Percentiles rank a stretch among this genome's conserved stretches.
Evolutionary conservation across 352 stramenopile species (phyloP).

Genomic region (Globisporangium parvum): DNA sequence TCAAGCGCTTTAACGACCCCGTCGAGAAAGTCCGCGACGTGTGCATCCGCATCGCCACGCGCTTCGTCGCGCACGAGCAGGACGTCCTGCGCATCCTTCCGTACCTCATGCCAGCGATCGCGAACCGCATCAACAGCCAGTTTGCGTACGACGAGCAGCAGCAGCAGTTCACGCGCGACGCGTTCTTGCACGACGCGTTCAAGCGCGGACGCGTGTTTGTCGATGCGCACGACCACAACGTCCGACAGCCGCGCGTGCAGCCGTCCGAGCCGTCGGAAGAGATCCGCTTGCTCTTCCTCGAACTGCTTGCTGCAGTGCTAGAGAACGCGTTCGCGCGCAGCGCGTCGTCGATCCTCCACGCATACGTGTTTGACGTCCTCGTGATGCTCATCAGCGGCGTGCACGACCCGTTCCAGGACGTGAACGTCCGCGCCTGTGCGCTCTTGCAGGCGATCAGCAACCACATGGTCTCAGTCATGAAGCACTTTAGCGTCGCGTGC

Average conservation of each 20-base stretch:
- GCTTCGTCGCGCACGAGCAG: slow-evolving; percentile 35
- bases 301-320: slow-evolving; percentile 45
- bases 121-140: slow-evolving; percentile 52
- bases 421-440: slow-evolving; percentile 72
- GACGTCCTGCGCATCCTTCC: slow-evolving; percentile 64
- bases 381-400: slow-evolving; percentile 63
- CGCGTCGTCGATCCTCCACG: slow-evolving; percentile 70
- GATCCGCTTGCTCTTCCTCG: slow-evolving; percentile 57
- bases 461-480: slow-evolving; percentile 89
- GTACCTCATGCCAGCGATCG: slow-evolving; percentile 70
- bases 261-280: slow-evolving; percentile 71
- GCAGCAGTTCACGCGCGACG: slow-evolving; percentile 61
- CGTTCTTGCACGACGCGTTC: slow-evolving; percentile 68
- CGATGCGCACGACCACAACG: slow-evolving; percentile 21
- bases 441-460: slow-evolving; percentile 41
- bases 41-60: slow-evolving; percentile 48
- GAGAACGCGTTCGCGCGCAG: slow-evolving; percentile 38
- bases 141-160: slow-evolving; percentile 75
- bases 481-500: slow-evolving; percentile 90
- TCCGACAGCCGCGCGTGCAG: slow-evolving; percentile 27
- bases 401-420: slow-evolving; percentile 82
- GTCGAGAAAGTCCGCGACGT: slow-evolving; percentile 74
- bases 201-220: slow-evolving; percentile 66
- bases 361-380: slow-evolving; percentile 77
- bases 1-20: slow-evolving; percentile 81